Base-by-base conservation (phyloP, 495 filamentous ascomycete species). In the Arthonia radiata region DNA sequence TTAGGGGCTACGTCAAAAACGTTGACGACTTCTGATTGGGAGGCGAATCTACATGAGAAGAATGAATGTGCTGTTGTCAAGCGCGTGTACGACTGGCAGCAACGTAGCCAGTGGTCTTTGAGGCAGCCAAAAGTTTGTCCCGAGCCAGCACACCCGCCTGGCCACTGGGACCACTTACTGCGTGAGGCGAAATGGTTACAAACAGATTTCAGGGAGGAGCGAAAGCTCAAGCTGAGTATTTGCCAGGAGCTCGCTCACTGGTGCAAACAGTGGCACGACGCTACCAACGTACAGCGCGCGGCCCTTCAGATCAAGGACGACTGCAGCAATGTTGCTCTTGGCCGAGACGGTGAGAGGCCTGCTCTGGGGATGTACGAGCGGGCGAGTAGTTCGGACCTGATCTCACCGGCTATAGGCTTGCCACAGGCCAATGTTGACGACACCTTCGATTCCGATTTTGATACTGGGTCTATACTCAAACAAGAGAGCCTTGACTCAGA, bases 121-220 rank as follows among this genome's bases (percentile, higher is more conserved):
- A 62, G 82, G 27, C 89, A 94, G 40, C 60, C 80, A 25, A 67
- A 80, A 36, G 68, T 74, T 26, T 67, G 64, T 16, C 53, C 60
- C 2, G 86, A 97, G 42, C 86, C 89, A 16, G 55, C 56, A 5
- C 61, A 79, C 19, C 67, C 70, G 8, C 54, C 60, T 2, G 62
- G 67, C 4, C 82, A 93, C 43, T 70, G 65, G 62, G 86, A 97
- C 52, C 59, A 86, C 23, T 45, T 94, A 22, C 50, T 94, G 5
- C 60, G 78, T 35, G 78, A 97, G 48, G 75, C 82, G 64, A 90
- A 79, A 46, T 93, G 86, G 89, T 78, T 97, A 68, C 64, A 78
- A 19, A 91, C 78, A 2, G 86, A 97, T 51, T 94, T 94, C 39
- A 59, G 73, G 17, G 77, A 91, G 49, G 86, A 97, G 46, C 53